Base-by-base conservation (phyloP, 768 basidiomycete species). In the Kockovaella imperatae region DNA sequence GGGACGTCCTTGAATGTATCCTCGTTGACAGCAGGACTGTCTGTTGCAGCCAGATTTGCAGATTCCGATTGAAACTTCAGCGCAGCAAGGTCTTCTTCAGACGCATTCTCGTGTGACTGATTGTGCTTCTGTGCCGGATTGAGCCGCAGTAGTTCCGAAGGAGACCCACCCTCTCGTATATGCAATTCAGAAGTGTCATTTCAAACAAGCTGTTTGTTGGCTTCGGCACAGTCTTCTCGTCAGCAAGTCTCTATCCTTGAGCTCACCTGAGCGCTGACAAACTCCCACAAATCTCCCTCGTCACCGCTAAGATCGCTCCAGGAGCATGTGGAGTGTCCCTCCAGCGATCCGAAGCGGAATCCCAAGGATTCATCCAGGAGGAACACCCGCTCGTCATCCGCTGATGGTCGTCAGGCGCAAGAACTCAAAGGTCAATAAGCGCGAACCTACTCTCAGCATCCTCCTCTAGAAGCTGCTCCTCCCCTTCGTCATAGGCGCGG, bases 401-500 rank as follows among this genome's bases (percentile, higher is more conserved):
- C 91, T 96, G 64, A 29, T 52, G 45, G 31, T 17, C 10, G 73
- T 80, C 25, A 5, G 25, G 28, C 31, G 20, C 17, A 5, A 29
- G 25, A 47, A 26, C n/a, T 10, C 17, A 21, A 36, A 35, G 15
- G 1, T 20, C n/a, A 17, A 7, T 20, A 74, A 86, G 84, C 8
- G 26, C 13, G 41, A 13, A 57, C 69, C 42, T 39, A 73, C 72
- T 71, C 50, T 75, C 75, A 4, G 74, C 75, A 69, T 93, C 88
- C 58, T 96, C 93, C 62, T 95, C 90, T 15, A 96, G 73, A 34
- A 96, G 71, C 62, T 93, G 86, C 71, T 93, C 89, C 66, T 97
- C 91, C 2, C 89, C 95, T 54, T 97, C 93, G 59, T 97, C 89
- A 64, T 87, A 97, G 1, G 95, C 90, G 52, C 91, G 78, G n/a